A percentile compares a stretch with the other conserved stretches of the same genome.
phyloP scores from a whole-genome alignment of 2,329 filamentous ascomycete genomes.

The Tolypocladium capitatum region DNA sequence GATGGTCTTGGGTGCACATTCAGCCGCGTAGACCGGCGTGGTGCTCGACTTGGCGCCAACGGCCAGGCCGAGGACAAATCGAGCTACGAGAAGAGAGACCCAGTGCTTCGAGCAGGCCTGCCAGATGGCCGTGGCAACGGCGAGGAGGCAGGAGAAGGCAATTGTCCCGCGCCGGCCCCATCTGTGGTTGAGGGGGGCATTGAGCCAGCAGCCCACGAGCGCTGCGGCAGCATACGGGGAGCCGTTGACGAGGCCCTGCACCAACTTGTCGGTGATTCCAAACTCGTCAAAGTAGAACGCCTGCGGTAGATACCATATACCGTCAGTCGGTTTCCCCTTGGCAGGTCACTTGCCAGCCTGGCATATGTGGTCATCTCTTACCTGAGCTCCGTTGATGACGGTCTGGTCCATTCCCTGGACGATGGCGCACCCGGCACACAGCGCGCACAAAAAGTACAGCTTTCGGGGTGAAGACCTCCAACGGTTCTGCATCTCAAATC shows the following conservation, averaged over 20 bases:
- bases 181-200: slow-evolving; percentile 6
- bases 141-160: slow-evolving; percentile 7
- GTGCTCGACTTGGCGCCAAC: slow-evolving; percentile 52
- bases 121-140: slow-evolving; percentile 7
- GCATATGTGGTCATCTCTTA: slow-evolving; percentile 10
- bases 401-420: slow-evolving; percentile 57
- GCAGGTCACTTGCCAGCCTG: neutral
- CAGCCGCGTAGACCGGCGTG: slow-evolving; percentile 60
- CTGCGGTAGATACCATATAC: slow-evolving; percentile 11
- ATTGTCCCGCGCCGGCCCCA: slow-evolving; percentile 8
- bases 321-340: neutral
- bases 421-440: slow-evolving; percentile 32
- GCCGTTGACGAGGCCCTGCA: slow-evolving; percentile 26
- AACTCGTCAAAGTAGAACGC: slow-evolving; percentile 21
- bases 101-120: slow-evolving; percentile 10
- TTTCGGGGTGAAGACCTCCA: slow-evolving; percentile 18
- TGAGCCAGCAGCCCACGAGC: slow-evolving; percentile 20
- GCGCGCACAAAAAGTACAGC: slow-evolving; percentile 21
- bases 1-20: slow-evolving; percentile 52
- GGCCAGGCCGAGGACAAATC: slow-evolving; percentile 54
- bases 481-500: slow-evolving; percentile 15
- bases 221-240: slow-evolving; percentile 7
- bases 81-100: slow-evolving; percentile 42
- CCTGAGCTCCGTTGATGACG: slow-evolving; percentile 50
- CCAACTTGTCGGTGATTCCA: slow-evolving; percentile 22